Percentiles rank a stretch among this genome's conserved stretches.
phyloP scores from a whole-genome alignment of 768 basidiomycete genomes.

The Mycena floridula region DNA sequence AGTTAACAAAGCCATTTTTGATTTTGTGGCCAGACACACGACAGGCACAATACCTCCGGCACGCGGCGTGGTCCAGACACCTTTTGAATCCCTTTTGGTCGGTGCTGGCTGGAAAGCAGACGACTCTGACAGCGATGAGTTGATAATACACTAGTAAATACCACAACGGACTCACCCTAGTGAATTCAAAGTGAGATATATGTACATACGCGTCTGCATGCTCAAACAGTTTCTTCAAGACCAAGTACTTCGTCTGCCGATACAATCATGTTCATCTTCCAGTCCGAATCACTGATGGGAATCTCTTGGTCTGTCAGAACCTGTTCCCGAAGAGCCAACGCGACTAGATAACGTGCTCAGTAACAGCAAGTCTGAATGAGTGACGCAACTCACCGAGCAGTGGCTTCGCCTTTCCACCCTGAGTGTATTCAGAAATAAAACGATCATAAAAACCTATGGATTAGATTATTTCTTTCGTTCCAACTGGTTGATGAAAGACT shows the following conservation, averaged over 20 bases:
- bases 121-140: neutral
- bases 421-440: constrained; percentile 54
- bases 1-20: neutral
- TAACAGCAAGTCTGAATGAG: constrained; percentile 6
- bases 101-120: neutral
- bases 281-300: constrained; percentile 52
- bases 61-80: neutral
- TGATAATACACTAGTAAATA: too few species aligned
- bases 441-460: constrained; percentile 81
- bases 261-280: constrained; percentile 58
- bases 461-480: too few species aligned
- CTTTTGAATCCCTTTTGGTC: neutral
- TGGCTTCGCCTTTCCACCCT: constrained; percentile 38
- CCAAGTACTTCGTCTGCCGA: constrained; percentile 34
- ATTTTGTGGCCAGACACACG: neutral
- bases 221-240: too few species aligned
- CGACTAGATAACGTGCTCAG: constrained; percentile 37
- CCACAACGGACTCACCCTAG: too few species aligned
- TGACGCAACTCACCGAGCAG: constrained; percentile 44
- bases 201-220: too few species aligned
- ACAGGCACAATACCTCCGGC: neutral
- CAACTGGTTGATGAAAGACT: too few species aligned
- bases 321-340: constrained; percentile 58
- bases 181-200: too few species aligned
- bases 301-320: constrained; percentile 44